Percentiles rank a stretch among this genome's conserved stretches.
phyloP scores from a whole-genome alignment of 306 rosid genomes.

The Ceratonia siliqua region DNA sequence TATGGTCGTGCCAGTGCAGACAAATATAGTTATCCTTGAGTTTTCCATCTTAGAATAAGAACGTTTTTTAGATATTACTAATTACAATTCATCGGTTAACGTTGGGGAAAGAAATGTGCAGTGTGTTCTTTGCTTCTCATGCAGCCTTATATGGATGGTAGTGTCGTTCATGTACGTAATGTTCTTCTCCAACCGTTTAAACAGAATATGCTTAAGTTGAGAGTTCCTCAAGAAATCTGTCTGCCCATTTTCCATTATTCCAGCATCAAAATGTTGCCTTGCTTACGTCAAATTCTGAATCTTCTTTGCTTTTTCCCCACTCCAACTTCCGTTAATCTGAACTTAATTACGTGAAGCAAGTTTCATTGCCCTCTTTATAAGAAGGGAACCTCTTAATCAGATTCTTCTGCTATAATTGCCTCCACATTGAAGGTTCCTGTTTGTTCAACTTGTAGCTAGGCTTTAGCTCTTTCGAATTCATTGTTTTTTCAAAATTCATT shows the following conservation, averaged over 20 bases:
- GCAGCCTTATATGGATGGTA: constrained; percentile 31
- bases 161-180: constrained; percentile 52
- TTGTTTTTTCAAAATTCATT: not conserved
- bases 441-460: not conserved
- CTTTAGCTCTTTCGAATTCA: not conserved
- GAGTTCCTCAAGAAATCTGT: constrained; percentile 45
- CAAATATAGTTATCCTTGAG: constrained; percentile 35
- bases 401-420: constrained; percentile 29
- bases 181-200: constrained; percentile 19
- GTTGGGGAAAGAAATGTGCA: not conserved
- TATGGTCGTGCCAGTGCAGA: constrained; percentile 41
- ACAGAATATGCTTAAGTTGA: constrained; percentile 58
- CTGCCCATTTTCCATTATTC: constrained; percentile 34
- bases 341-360: constrained; percentile 47
- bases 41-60: constrained; percentile 37
- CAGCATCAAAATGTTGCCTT: constrained; percentile 35
- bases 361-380: constrained; percentile 29
- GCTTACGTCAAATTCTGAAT: constrained; percentile 34
- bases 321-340: no score
- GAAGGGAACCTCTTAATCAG: constrained; percentile 7
- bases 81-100: constrained; percentile 39
- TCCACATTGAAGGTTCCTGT: constrained; percentile 31
- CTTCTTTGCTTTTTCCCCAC: constrained; percentile 52
- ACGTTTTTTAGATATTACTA: constrained; percentile 10
- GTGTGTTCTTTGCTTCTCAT: constrained; percentile 12